Base-by-base conservation (phyloP, 2,329 filamentous ascomycete genomes). In the Aspergillus oerlinghausenensis region DNA sequence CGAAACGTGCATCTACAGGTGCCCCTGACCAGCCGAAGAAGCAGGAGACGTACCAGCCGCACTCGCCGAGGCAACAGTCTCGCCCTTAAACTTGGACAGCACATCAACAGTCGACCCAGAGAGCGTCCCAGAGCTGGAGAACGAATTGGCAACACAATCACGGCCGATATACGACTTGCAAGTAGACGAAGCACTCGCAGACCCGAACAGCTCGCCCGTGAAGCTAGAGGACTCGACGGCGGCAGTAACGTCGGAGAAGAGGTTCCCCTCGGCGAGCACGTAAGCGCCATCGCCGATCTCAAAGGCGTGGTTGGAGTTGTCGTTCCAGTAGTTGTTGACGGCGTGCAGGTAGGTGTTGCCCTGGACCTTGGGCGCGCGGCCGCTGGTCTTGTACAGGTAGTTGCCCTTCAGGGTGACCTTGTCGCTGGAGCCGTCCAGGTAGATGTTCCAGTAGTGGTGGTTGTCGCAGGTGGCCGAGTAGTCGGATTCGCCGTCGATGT, bases 401-500 rank as follows among this genome's bases (percentile, higher is more conserved):
- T 86, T 86, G 62, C 77, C 76, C 75, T 83, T 82, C 68, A 86
- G 65, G 61, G 84, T 86, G 65, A 85, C 75, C 59, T 80, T 66
- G 67, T 86, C 84, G 68, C 72, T 77, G 54, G 77, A 76, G 19
- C 84, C 84, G 45, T 77, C 79, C 42, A 86, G 76, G 73, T 83
- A 84, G 61, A 85, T 68, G 40, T 73, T 78, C 83, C 83, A 86
- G 78, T 86, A 85, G 72, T 84, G 82, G 69, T 82, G 77, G 42
- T 74, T 76, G 67, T 86, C 75, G 70, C 84, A 86, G 51, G 78
- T 82, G 6, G 84, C 79, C 9, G 82, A 84, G 74, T 77, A 85
- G 26, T 71, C 68, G 42, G 78, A 78, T 32, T 68, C 67, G 50
- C 84, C 84, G 63, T 86, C 79, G 63, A 87, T 80, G 65, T 83